These are phyloP conservation scores for Agrostemma githago DNA, from an alignment of 148 eudicot species.

Conservation along the genomic window DNA sequence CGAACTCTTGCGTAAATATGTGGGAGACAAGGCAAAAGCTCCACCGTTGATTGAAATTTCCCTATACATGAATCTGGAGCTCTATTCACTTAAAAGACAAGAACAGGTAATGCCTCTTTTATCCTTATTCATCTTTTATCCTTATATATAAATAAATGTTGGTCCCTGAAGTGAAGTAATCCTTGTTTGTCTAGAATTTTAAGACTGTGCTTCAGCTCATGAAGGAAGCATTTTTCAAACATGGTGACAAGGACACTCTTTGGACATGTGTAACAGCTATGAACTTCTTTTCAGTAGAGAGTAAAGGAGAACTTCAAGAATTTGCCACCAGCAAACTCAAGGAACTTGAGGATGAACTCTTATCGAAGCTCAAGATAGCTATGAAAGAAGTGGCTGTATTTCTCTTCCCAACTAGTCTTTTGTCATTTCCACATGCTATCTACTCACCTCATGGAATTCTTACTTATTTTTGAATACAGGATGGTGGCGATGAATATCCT, in stretches of 20 bases:
- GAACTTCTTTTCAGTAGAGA: conserved; percentile 60
- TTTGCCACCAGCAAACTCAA: conserved; percentile 69
- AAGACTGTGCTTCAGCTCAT: conserved; percentile 65
- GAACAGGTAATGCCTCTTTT: conserved; percentile 60
- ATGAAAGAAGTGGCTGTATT: conserved; percentile 76
- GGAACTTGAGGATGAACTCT: conserved; percentile 80
- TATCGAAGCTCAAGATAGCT: conserved; percentile 65
- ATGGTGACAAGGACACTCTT: conserved; percentile 87
- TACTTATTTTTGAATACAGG: conserved; percentile 35
- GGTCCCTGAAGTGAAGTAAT: not conserved
- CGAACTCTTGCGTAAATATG: conserved; percentile 73
- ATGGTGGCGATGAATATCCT: conserved; percentile 81
- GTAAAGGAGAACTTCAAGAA: conserved; percentile 88
- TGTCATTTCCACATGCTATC: conserved; percentile 9
- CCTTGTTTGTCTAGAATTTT: conserved; percentile 53
- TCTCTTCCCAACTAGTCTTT: not conserved
- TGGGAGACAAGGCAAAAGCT: conserved; percentile 82
- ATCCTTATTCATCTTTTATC: not conserved
- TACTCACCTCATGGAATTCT: conserved; percentile 16
- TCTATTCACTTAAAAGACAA: conserved; percentile 91
- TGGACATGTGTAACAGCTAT: conserved; percentile 80
- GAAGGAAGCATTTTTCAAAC: conserved; percentile 79
- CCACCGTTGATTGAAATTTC: conserved; percentile 68
- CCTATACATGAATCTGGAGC: conserved; percentile 75
- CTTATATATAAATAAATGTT: not conserved